Percentiles rank a stretch among this genome's conserved stretches.
Conservation (phyloP, 805 yeast species). For the Pichia californica region DNA sequence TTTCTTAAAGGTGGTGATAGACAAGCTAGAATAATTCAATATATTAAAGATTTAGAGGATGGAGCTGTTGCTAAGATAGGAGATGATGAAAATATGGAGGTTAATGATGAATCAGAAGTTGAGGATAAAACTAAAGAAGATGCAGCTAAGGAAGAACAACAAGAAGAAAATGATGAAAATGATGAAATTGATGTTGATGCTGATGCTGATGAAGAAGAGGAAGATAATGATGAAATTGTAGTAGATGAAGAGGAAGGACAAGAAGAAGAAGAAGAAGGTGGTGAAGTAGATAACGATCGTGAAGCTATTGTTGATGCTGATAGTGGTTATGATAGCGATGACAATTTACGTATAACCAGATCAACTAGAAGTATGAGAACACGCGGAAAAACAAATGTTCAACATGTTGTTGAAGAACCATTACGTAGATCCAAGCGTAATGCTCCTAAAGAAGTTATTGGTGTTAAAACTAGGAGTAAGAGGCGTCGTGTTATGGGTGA, state of each 20-base stretch:
- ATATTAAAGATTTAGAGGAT: constrained; percentile 31
- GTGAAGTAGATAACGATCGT: constrained; percentile 23
- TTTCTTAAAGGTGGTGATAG: constrained; percentile 41
- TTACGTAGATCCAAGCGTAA: constrained; percentile 13
- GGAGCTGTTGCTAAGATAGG: constrained; percentile 28
- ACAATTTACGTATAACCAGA: constrained; percentile 5
- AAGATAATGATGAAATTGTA: not conserved
- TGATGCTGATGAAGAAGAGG: not conserved
- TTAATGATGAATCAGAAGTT: constrained; percentile 20
- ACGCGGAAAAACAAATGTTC: not conserved
- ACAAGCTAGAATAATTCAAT: constrained; percentile 35
- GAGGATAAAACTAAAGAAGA: not conserved
- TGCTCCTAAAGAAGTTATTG: constrained; percentile 15
- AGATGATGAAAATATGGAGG: constrained; percentile 15
- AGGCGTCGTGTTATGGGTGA: constrained; percentile 6
- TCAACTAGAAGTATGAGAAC: constrained; percentile 9
- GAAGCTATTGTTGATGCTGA: constrained; percentile 11
- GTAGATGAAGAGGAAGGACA: constrained; percentile 17
- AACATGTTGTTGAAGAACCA: not conserved
- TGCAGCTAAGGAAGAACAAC: not conserved
- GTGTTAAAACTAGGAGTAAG: constrained; percentile 11
- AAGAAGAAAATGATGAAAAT: constrained; percentile 12
- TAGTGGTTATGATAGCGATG: constrained; percentile 8
- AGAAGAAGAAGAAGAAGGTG: constrained; percentile 19
- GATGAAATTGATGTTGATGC: constrained; percentile 8